Base-by-base conservation (phyloP, 345 rosid species). In the Gossypium bickii region DNA sequence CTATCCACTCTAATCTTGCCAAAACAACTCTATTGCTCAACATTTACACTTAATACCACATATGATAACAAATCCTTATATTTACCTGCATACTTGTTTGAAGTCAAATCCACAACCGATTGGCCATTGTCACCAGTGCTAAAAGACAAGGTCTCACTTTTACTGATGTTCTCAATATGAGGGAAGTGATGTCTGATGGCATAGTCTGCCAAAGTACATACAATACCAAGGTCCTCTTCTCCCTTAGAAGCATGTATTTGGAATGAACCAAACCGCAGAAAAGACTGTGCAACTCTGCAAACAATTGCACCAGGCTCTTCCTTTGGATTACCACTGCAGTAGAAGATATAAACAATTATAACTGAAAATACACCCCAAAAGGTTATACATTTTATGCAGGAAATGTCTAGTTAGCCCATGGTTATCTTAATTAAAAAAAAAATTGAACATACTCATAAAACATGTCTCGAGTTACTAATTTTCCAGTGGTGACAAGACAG, bases 271-370 rank as follows among this genome's bases (percentile, higher is more conserved):
- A 95, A 90, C 5, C 97, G 94, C 29, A 95, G 84, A 84, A 95
- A 91, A 15, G 99, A 89, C 56, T 80, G 97, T 41, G 97, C 84
- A 76, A 95, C 97, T 88, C 98, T 84, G 86, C 97, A 95, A 76
- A 87, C 97, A 74, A 95, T 85, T 70, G 99, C 99, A 67, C 97
- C 99, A 70, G 97, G 98, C 66, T 93, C 98, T 56, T 95, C 97
- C 83, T 95, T 95, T 6, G 99, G 82, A 78, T 93, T 95, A 67
- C 99, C 99, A 83, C 98, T 90, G 87, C 86, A 86, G 49, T 17
- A 57, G n/a, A 60, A 66, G 62, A 72, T 5, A 44, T 25, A 78
- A 76, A 72, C 74, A 67, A 59, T 12, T 12, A 2, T 29, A 49
- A 65, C 55, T 65, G 12, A 38, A 63, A 67, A 65, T 13, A 24